Evolutionary conservation across 2,329 filamentous ascomycete species (phyloP), one percentile per base, ranked within the genome.

Genomic region (Stagonosporopsis cucurbitacearum): DNA sequence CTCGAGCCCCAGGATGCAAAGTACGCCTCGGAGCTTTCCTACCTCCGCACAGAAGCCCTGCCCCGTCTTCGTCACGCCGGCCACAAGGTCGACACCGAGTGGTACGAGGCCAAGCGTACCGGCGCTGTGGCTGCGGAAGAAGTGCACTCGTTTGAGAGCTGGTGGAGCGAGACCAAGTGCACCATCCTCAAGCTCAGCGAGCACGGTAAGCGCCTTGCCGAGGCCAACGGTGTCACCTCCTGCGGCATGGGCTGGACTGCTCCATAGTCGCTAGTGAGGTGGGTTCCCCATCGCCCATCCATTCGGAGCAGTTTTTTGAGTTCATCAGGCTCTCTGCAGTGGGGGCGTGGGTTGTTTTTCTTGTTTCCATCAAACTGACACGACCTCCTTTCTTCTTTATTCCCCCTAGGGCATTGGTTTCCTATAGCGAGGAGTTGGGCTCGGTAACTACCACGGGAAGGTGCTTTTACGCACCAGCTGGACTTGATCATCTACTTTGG

Each of bases 1-100:
- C 65, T 70, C 17, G 67, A 76, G 50, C 69, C 71, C n/a, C 66
- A 69, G 50, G 65, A 70, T 35, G 64, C 68, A 37, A 72, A 74
- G 55, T 74, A 71, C 41, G 61, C 61, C n/a, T 65, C 66, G 3
- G 72, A 76, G 63, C 63, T 77, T 32, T 72, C 72, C 17, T 72
- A 78, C 42, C 60, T 80, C 35, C 75, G 75, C 54, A 70, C 71
- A 30, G 71, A 75, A 50, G 69, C 74, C n/a, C 64, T 80, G 28
- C 72, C 76, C 3, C 77, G 78, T 48, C 74, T 82, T 51, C 76
- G 76, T 30, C 79, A 80, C 54, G 57, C 67, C 35, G 61, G 63
- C 20, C 70, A 66, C 62, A 68, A 72, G 42, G 69, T 77, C 19
- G 72, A 75, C 40, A 64, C 57, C 3, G 71, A 72, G 55, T 76